A percentile compares a stretch with the other conserved stretches of the same genome.
Evolutionary conservation across 495 filamentous ascomycete genomes (phyloP).

Genomic region (Daldinia decipiens): DNA sequence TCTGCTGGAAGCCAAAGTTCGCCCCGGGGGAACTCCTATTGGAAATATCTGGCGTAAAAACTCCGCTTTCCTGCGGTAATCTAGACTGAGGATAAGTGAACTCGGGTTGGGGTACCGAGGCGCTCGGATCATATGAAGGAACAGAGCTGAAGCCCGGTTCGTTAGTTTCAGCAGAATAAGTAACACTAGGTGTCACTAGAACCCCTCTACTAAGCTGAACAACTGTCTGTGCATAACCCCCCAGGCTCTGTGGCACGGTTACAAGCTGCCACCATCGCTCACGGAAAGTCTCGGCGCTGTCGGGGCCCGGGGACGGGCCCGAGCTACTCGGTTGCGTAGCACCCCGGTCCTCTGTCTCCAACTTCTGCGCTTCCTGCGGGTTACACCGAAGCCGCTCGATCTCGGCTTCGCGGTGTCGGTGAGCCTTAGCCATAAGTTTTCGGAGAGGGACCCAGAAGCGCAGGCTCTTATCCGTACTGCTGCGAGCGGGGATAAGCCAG

Average conservation of each 20-base stretch:
- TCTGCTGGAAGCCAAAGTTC: neutral
- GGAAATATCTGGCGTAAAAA: neutral
- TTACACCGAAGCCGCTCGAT: constrained; percentile 52
- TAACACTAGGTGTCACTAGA: neutral
- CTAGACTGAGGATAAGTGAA: constrained; percentile 51
- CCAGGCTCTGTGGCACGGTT: neutral
- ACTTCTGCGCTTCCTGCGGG: constrained; percentile 37
- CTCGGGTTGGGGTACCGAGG: constrained; percentile 8
- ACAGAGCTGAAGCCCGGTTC: neutral
- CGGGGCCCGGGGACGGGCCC: constrained; percentile 44
- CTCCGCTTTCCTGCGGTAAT: constrained; percentile 1
- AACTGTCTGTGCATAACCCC: neutral
- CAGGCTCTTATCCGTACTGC: constrained; percentile 50
- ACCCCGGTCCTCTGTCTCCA: constrained; percentile 50
- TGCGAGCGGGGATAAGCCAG: constrained; percentile 57
- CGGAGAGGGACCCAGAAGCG: constrained; percentile 65
- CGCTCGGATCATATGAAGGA: neutral
- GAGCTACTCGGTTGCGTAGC: constrained; percentile 50
- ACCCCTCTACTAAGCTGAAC: neutral
- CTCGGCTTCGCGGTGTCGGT: constrained; percentile 56
- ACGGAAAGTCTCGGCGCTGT: constrained; percentile 47
- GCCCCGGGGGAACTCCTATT: no score
- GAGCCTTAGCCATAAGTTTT: constrained; percentile 62
- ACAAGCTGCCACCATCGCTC: constrained; percentile 55
- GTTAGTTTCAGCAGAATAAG: neutral